These are phyloP conservation scores for Raphanus raphanistrum DNA, from an alignment of 345 rosid species.

Conservation along the genomic window DNA sequence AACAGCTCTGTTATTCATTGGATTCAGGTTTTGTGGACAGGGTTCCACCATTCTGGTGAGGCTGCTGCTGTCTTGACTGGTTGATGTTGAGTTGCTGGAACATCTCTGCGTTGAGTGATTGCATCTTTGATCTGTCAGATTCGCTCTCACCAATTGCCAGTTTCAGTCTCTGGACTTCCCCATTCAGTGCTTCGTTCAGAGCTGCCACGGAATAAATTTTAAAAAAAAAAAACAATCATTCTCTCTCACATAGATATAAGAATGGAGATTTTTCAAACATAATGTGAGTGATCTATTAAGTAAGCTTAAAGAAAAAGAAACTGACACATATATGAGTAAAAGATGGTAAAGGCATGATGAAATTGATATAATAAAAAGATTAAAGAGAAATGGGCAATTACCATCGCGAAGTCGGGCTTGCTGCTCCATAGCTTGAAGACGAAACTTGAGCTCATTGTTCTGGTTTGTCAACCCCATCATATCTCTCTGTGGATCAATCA, in stretches of 20 bases:
- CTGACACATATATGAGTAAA: no score
- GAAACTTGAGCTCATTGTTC: conserved; percentile 90
- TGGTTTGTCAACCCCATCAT: conserved; percentile 87
- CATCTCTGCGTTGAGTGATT: conserved; percentile 35
- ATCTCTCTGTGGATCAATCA: conserved; percentile 60
- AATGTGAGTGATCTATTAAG: not conserved
- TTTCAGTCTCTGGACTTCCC: conserved; percentile 54
- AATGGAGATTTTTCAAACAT: not conserved
- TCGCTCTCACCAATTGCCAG: conserved; percentile 36
- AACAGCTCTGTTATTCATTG: conserved; percentile 45
- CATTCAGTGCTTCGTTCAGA: conserved; percentile 52
- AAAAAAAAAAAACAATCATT: not conserved
- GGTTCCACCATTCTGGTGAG: conserved; percentile 48
- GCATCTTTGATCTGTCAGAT: conserved; percentile 38
- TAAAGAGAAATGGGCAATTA: conserved; percentile 21
- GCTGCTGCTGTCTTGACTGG: conserved; percentile 31
- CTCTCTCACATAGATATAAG: not conserved
- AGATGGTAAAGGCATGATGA: no score
- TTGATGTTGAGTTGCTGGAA: conserved; percentile 43
- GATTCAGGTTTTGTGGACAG: conserved; percentile 54
- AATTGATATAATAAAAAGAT: no score
- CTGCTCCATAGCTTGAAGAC: conserved; percentile 98
- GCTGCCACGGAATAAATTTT: conserved; percentile 38
- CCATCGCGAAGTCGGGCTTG: conserved; percentile 95
- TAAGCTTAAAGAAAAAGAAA: no score